Evolutionary conservation across 2,329 filamentous ascomycete genomes (phyloP).

Genomic region (Aspergillus aculeatinus): DNA sequence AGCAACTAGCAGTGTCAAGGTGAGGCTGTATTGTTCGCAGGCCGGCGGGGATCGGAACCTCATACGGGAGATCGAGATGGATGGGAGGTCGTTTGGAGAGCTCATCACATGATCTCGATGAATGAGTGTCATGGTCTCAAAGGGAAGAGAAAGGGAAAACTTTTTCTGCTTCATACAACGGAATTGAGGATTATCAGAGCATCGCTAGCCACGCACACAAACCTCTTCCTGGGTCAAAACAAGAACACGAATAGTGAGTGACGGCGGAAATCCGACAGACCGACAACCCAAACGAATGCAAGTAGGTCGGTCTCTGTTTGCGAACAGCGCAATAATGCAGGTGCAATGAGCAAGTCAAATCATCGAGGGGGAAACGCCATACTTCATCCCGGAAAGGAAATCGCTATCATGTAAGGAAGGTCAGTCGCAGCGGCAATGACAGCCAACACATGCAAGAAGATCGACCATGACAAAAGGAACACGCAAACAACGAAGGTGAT

Average conservation of each 20-base stretch:
- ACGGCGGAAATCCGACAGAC: background rate
- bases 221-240: background rate
- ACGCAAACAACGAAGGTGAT: background rate
- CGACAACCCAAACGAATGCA: background rate
- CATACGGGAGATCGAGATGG: slow-evolving; percentile 10
- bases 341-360: background rate
- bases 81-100: slow-evolving; percentile 1
- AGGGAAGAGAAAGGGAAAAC: background rate
- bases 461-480: background rate
- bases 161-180: background rate
- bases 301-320: background rate
- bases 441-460: background rate
- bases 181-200: background rate
- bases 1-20: background rate
- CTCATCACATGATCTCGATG: background rate
- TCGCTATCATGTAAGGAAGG: background rate
- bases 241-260: background rate
- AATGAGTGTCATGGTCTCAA: background rate
- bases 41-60: slow-evolving; percentile 6
- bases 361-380: background rate
- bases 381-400: background rate
- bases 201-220: background rate
- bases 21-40: slow-evolving; percentile 8
- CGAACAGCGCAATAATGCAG: background rate
- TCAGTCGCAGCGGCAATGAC: background rate